These are phyloP conservation scores for Scenedesmus sp. DNA, from an alignment of 163 green algal genomes.

Conservation along the genomic window DNA sequence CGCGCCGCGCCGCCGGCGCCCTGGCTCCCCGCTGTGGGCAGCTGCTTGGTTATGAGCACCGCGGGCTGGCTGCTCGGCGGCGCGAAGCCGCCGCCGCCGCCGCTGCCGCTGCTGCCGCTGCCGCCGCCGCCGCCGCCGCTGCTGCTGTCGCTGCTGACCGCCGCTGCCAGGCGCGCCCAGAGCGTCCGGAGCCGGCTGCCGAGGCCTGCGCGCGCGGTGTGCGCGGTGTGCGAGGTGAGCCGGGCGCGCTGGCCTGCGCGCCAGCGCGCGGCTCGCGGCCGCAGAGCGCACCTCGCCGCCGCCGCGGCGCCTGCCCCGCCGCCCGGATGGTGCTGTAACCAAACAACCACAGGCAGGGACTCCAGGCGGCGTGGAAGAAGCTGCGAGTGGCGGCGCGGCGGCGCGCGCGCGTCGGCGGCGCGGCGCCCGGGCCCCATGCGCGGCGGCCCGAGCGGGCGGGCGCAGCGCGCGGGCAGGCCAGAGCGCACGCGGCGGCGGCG, in stretches of 20 bases:
- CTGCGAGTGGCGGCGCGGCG: too few species aligned
- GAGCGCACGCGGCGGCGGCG: too few species aligned
- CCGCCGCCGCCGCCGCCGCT: conserved; percentile 13
- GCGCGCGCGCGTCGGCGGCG: too few species aligned
- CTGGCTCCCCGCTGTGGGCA: conserved; percentile 4
- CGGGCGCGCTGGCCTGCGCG: too few species aligned
- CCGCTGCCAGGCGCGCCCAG: conserved; percentile 9
- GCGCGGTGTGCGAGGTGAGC: too few species aligned
- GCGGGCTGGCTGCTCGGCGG: conserved; percentile 9
- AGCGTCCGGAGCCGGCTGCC: neutral
- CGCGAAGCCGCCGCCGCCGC: neutral
- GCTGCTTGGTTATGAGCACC: conserved; percentile 42
- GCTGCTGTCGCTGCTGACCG: neutral
- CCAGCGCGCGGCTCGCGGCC: too few species aligned
- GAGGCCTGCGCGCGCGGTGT: neutral
- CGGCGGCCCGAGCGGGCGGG: too few species aligned
- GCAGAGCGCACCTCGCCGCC: neutral
- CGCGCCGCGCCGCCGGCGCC: neutral
- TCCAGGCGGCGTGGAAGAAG: conserved; percentile 42
- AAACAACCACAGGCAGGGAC: conserved; percentile 36
- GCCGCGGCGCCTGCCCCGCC: neutral
- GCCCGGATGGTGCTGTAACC: conserved; percentile 23
- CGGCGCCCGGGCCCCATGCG: neutral
- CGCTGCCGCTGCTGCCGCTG: conserved; percentile 1
- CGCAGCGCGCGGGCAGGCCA: too few species aligned